Base-by-base conservation (phyloP, 2,329 filamentous ascomycete genomes). In the Lecanicillium sp. region DNA sequence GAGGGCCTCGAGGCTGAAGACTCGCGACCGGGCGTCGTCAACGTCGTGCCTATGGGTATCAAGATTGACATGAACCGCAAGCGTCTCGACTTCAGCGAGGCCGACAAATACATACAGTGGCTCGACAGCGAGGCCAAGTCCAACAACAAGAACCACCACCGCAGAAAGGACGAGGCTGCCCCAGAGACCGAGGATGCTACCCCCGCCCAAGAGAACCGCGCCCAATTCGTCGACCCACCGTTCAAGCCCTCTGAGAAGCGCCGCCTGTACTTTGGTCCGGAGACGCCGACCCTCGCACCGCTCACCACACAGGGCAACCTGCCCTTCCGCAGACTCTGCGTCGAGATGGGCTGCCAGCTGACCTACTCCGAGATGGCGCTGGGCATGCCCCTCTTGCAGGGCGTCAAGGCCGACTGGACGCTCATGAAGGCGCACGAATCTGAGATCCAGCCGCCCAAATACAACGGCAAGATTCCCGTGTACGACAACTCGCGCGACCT, bases 361-460 rank as follows among this genome's bases (percentile, higher is more conserved):
- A 98, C 93, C 0, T 98, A 95, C 72, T 97, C 91, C 0, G 93
- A 98, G 67, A 98, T 98, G 93, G 93, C 91, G 4, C 87, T 98
- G 78, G 84, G 88, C 23, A 72, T 95, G 66, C 90, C 91, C 9
- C 70, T 98, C 35, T 77, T 98, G 5, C 90, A 96, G 65, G 93
- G 93, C 29, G 81, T 86, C 54, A 94, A 91, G 67, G 77, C 84
- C 2, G 93, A 98, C 70, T 98, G 93, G 93, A 90, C 93, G 17
- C 73, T 98, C 48, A 81, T 97, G 75, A 94, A 93, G 66, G 88
- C 88, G 3, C 93, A 98, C 62, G 83, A 90, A 62, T 86, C 84
- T 6, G 93, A 98, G 66, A 73, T 85, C 15, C 67, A 71, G 19
- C 80, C 89, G 20, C 91, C 91, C 15, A 79, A 76, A 29, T 83